Base-by-base conservation (phyloP, 768 basidiomycete genomes). In the Kwoniella sp. region DNA sequence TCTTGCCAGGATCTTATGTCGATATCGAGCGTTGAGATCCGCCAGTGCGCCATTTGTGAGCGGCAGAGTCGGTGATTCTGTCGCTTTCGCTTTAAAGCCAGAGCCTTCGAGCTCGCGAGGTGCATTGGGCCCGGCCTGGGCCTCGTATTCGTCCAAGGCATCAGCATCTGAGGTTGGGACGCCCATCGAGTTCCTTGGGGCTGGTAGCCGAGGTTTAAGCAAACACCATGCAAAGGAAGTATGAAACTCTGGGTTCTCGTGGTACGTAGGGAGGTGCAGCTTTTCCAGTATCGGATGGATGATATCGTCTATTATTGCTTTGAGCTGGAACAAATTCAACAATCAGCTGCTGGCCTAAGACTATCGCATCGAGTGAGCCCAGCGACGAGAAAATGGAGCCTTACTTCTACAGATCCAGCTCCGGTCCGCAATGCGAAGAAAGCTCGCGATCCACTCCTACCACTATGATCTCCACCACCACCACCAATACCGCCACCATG, bases 151-250 rank as follows among this genome's bases (percentile, higher is more conserved):
- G 34, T 34, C 34, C 34, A 34, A 13, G 34, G 34, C 11, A 34
- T 34, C 34, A 5, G 34, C 34, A 34, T 34, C 34, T n/a, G n/a
- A n/a, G n/a, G n/a, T n/a, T n/a, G n/a, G n/a, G n/a, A n/a, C n/a
- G n/a, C n/a, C n/a, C n/a, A n/a, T n/a, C n/a, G n/a, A n/a, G n/a
- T n/a, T n/a, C n/a, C n/a, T n/a, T n/a, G n/a, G n/a, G n/a, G n/a
- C n/a, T n/a, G n/a, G n/a, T n/a, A n/a, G n/a, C n/a, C n/a, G n/a
- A 11, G 67, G 66, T 34, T 86, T 83, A 55, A 92, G 85, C 50
- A 92, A 83, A 15, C 88, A 87, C 93, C 94, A 96, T 11, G 88
- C 92, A 60, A 96, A 87, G 1, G 92, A 94, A 13, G 90, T 85
- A 76, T 97, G 94, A 74, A 93, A 96, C 51, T 88, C 86, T 22